phyloP scores from a whole-genome alignment of 1,139 yeast species.

The Debaryomyces robertsiae region DNA sequence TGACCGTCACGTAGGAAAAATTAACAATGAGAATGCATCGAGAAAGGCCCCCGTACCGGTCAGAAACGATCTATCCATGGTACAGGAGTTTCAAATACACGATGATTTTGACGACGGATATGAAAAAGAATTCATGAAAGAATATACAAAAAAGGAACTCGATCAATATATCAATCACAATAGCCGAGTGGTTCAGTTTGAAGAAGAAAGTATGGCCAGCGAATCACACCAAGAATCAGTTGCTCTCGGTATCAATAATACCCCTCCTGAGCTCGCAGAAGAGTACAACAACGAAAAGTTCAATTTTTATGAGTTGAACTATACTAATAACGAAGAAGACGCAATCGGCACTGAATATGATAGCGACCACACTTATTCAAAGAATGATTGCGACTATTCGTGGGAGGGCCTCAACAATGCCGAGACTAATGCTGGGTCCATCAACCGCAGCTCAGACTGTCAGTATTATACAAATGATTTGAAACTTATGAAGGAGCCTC shows the following conservation, averaged over 20 bases:
- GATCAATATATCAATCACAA: not conserved
- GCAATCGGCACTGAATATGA: constrained; percentile 12
- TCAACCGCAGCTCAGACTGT: constrained; percentile 1
- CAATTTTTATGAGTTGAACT: constrained; percentile 12
- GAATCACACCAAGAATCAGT: not conserved
- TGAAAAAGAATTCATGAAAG: constrained; percentile 26
- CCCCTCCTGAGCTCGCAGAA: constrained; percentile 14
- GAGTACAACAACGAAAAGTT: constrained; percentile 10
- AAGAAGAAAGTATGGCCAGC: not conserved
- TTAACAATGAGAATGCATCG: constrained; percentile 8
- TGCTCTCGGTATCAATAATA: constrained; percentile 9
- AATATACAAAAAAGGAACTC: constrained; percentile 5
- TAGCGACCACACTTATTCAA: constrained; percentile 11
- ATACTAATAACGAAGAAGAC: constrained; percentile 11
- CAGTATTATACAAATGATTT: constrained; percentile 8
- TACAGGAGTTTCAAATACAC: constrained; percentile 13
- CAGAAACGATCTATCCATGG: constrained; percentile 3
- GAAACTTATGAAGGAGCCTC: constrained; percentile 11
- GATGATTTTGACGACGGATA: constrained; percentile 32
- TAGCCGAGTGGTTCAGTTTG: not conserved
- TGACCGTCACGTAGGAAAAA: constrained; percentile 1
- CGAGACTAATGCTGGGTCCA: constrained; percentile 2
- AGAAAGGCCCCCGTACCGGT: not conserved
- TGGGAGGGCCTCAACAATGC: constrained; percentile 11
- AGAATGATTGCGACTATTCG: constrained; percentile 10